A percentile compares a stretch with the other conserved stretches of the same genome.
Evolutionary conservation across 164 flowering plant species (phyloP).

Genomic region (Magnolia officinalis): DNA sequence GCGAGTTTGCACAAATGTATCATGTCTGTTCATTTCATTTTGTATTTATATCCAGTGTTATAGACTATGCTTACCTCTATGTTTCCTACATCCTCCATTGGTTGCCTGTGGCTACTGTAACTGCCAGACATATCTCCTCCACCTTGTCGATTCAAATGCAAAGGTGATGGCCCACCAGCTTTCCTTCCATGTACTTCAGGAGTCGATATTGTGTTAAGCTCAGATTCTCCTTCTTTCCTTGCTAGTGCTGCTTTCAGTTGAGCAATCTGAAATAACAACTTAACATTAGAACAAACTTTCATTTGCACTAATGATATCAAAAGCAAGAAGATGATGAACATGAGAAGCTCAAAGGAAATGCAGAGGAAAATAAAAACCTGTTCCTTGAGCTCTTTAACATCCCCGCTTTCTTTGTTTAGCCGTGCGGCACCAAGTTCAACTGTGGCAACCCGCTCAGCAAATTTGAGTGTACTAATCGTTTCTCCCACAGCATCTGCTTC

Average conservation of each 20-base stretch:
- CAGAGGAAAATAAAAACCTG: slow-evolving; percentile 39
- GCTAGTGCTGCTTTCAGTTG: slow-evolving; percentile 77
- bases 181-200: slow-evolving; percentile 43
- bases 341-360: neutral
- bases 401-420: slow-evolving; percentile 55
- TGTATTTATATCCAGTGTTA: too few species aligned
- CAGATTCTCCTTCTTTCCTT: slow-evolving; percentile 51
- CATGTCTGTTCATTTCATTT: too few species aligned
- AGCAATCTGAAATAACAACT: slow-evolving; percentile 44
- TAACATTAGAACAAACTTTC: neutral
- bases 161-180: slow-evolving; percentile 38
- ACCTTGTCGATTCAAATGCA: slow-evolving; percentile 27
- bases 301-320: neutral
- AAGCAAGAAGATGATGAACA: neutral
- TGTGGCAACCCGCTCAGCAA: slow-evolving; percentile 77
- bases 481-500: slow-evolving; percentile 67
- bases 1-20: too few species aligned
- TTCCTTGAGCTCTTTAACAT: slow-evolving; percentile 68
- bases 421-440: slow-evolving; percentile 81
- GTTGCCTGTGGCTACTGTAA: slow-evolving; percentile 27
- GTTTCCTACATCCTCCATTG: slow-evolving; percentile 47
- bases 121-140: slow-evolving; percentile 29
- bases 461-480: slow-evolving; percentile 74
- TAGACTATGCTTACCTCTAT: slow-evolving; percentile 35
- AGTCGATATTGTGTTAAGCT: slow-evolving; percentile 28